phyloP scores from a whole-genome alignment of 2,329 filamentous ascomycete species.

The Penicillium occitanis region DNA sequence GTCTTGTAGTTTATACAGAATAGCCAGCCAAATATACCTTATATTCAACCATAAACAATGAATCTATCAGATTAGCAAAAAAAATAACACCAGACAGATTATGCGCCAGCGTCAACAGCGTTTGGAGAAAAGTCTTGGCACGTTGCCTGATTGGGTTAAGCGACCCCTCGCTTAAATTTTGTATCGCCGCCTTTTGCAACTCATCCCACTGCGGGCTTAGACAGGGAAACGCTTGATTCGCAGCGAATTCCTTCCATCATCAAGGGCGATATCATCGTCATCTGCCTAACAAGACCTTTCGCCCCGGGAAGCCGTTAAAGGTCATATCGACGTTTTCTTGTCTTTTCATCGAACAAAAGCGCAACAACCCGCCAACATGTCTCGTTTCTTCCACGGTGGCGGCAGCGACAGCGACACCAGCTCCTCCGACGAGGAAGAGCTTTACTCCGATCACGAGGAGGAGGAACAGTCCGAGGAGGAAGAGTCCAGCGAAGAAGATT shows the following conservation, averaged over 20 bases:
- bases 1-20: slow-evolving; percentile 21
- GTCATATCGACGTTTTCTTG: slow-evolving; percentile 7
- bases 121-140: slow-evolving; percentile 13
- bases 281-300: slow-evolving; percentile 25
- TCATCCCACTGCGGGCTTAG: slow-evolving; percentile 28
- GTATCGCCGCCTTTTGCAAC: slow-evolving; percentile 38
- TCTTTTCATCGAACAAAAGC: slow-evolving; percentile 16
- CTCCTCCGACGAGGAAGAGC: slow-evolving; percentile 90
- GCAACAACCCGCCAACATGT: slow-evolving; percentile 57
- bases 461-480: slow-evolving; percentile 59
- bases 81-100: background rate
- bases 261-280: slow-evolving; percentile 27
- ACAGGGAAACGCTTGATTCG: slow-evolving; percentile 21
- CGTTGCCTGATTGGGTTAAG: slow-evolving; percentile 37
- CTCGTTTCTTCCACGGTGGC: slow-evolving; percentile 94
- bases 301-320: slow-evolving; percentile 22
- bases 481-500: slow-evolving; percentile 50
- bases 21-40: slow-evolving; percentile 16
- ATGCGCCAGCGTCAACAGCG: background rate
- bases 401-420: slow-evolving; percentile 95
- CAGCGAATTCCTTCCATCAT: slow-evolving; percentile 22
- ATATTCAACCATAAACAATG: background rate
- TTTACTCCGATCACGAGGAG: slow-evolving; percentile 78
- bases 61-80: background rate
- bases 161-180: slow-evolving; percentile 48